Conservation (phyloP, 306 rosid species). For the Sophora flavescens region DNA sequence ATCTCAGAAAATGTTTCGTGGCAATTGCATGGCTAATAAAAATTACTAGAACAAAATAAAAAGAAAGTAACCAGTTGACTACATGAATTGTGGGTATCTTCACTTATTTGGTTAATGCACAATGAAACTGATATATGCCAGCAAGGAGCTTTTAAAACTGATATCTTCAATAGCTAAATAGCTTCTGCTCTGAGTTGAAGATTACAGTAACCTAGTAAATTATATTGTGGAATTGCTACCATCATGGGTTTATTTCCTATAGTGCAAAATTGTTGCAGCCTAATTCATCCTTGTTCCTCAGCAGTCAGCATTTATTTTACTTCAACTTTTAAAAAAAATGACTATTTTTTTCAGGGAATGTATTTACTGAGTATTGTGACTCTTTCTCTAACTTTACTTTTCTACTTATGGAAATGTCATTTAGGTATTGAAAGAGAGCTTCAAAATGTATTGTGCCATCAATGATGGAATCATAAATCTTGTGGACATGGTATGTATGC, state of each 20-base stretch:
- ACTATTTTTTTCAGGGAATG: background rate
- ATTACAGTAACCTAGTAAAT: background rate
- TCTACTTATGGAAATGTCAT: conserved; percentile 38
- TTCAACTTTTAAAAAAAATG: background rate
- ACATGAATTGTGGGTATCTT: conserved; percentile 1
- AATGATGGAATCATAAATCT: conserved; percentile 97
- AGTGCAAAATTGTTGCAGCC: background rate
- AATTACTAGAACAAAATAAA: background rate
- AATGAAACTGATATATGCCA: conserved; percentile 10
- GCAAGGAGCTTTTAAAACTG: conserved; percentile 15
- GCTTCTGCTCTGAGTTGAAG: too few species aligned
- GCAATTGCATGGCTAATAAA: conserved; percentile 17
- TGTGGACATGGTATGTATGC: conserved; percentile 92
- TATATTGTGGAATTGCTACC: background rate
- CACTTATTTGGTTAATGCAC: background rate
- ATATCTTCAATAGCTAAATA: background rate
- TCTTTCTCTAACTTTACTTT: conserved; percentile 10
- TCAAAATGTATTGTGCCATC: conserved; percentile 89
- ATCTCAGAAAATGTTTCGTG: conserved; percentile 4
- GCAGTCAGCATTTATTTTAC: background rate
- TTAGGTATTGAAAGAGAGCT: conserved; percentile 95
- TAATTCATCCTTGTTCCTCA: conserved; percentile 12
- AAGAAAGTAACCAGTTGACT: background rate
- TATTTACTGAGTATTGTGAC: background rate
- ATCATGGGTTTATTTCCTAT: background rate